Percentiles rank a stretch among this genome's conserved stretches.
These are phyloP conservation scores for Penicillium polonicum DNA, from an alignment of 2,329 filamentous ascomycete genomes.

Conservation along the genomic window DNA sequence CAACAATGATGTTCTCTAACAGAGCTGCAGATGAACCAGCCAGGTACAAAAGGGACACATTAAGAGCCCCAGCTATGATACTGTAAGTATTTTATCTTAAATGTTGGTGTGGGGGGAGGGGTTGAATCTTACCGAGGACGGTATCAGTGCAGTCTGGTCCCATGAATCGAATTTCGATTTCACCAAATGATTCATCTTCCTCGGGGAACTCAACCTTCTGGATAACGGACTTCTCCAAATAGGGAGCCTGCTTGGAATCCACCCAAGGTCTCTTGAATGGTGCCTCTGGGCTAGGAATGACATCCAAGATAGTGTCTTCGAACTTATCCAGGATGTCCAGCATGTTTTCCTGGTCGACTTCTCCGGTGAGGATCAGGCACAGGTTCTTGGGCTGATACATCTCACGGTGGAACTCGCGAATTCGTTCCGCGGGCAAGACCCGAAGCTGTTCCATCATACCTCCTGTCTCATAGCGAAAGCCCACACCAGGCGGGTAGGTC, in stretches of 20 bases:
- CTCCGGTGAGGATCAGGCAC: conserved; percentile 86
- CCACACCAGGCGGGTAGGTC: conserved; percentile 83
- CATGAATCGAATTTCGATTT: conserved; percentile 81
- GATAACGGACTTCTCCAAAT: conserved; percentile 68
- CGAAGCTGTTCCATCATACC: conserved; percentile 92
- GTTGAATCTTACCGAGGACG: conserved; percentile 49
- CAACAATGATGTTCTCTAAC: conserved; percentile 86
- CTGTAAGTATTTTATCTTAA: conserved; percentile 19
- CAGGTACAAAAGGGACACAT: conserved; percentile 79
- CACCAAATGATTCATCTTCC: conserved; percentile 90
- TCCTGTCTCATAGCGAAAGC: conserved; percentile 97
- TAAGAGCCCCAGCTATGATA: conserved; percentile 63
- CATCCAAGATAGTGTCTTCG: conserved; percentile 78
- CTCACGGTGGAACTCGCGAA: conserved; percentile 88
- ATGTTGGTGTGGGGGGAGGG: neutral
- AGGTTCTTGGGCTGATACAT: conserved; percentile 99
- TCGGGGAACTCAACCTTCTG: conserved; percentile 89
- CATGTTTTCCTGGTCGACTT: conserved; percentile 79
- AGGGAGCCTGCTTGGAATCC: conserved; percentile 75
- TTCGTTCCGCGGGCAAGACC: conserved; percentile 80
- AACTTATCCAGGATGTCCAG: conserved; percentile 81
- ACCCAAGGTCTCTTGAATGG: conserved; percentile 89
- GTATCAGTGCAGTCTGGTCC: conserved; percentile 77
- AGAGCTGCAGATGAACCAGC: conserved; percentile 91
- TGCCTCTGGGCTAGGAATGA: conserved; percentile 71